Base-by-base conservation (phyloP, 441 rosid species). In the Hypseocharis bilobata region DNA sequence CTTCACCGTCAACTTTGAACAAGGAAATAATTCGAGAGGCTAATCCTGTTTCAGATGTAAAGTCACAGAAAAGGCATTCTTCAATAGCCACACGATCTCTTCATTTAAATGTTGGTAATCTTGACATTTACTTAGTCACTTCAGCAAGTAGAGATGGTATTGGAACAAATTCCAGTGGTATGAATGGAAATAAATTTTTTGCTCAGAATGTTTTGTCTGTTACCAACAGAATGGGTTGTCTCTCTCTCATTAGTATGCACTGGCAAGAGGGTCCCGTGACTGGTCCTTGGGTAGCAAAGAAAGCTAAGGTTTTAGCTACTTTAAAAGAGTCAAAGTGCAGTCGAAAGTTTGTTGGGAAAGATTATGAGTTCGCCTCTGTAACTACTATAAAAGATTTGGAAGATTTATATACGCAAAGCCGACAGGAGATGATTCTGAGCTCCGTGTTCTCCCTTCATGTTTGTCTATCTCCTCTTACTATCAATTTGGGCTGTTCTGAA, bases 241-340 rank as follows among this genome's bases (percentile, higher is more conserved):
- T 76, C 74, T 88, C 96, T 66, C 78, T 82, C 25, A 61, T 93
- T 77, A 86, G 84, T 69, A 69, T 91, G 80, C 74, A 78, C 77
- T 95, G 98, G 96, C 95, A 86, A 81, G 92, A 88, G 65, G 82
- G 80, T 73, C 74, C 76, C 73, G 77, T 75, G 49, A 81, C 81
- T 60, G 90, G 89, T 72, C 89, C 86, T 65, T 80, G 85, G 90
- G 70, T 89, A 67, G 84, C 82, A 17, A 87, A 87, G 77, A 88
- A 74, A 81, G 99, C 89, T 62, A 95, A 88, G 84, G 76, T 76
- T 49, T 68, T 89, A 74, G 95, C 90, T 66, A 81, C 85, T 7
- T 78, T 72, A 47, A 88, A 83, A 72, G 92, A 83, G 71, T 76
- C 80, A 20, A 76, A 74, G 72, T 77, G 77, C 67, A 76, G 78